Percentiles rank a stretch among this genome's conserved stretches.
Evolutionary conservation across 495 filamentous ascomycete genomes (phyloP).

Genomic region (Aspergillus affinis): DNA sequence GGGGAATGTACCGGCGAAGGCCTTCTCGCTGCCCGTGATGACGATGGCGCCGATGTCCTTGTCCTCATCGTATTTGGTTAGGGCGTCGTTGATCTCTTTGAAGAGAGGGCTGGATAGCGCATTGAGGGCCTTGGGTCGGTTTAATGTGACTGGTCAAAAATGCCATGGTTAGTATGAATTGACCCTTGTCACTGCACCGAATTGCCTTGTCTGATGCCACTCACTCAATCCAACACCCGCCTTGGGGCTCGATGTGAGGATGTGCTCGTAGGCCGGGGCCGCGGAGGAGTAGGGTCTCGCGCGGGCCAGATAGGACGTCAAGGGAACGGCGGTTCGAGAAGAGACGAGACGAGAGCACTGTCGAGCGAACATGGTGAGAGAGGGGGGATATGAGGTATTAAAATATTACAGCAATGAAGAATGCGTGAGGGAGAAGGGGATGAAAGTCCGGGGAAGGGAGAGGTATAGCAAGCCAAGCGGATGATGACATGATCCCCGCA

Average conservation of each 20-base stretch:
- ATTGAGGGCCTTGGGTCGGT: conserved; percentile 93
- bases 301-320: conserved; percentile 50
- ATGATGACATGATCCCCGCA: conserved; percentile 28
- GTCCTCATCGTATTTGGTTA: conserved; percentile 69
- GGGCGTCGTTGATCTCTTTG: conserved; percentile 80
- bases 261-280: conserved; percentile 67
- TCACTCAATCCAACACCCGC: conserved; percentile 87
- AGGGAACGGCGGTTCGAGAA: conserved; percentile 50
- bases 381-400: background rate
- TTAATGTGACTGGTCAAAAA: conserved; percentile 71
- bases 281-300: conserved; percentile 58
- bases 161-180: conserved; percentile 11
- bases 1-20: conserved; percentile 67
- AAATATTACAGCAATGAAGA: background rate
- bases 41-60: conserved; percentile 72
- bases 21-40: conserved; percentile 81
- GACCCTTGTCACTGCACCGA: background rate
- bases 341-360: conserved; percentile 57
- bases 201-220: conserved; percentile 15
- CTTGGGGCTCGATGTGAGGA: conserved; percentile 77
- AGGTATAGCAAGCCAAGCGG: background rate
- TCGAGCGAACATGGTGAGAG: conserved; percentile 53
- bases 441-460: background rate
- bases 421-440: background rate
- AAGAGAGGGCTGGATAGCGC: conserved; percentile 88